Base-by-base conservation (phyloP, 163 green algal genomes). In the Trebouxia gelatinosa region DNA sequence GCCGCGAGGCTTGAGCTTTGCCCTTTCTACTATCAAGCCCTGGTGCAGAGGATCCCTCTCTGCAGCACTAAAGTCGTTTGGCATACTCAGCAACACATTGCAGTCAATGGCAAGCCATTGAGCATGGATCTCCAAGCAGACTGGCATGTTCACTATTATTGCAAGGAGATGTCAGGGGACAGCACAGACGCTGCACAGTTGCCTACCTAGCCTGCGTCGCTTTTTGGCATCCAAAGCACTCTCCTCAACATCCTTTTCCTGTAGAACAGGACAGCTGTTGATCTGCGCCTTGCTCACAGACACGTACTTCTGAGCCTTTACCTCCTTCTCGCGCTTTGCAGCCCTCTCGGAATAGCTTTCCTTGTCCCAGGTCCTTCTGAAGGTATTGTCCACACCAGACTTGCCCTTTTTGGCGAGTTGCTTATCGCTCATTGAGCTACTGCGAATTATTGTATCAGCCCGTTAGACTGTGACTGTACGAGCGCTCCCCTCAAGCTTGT, bases 11-110 rank as follows among this genome's bases (percentile, higher is more conserved):
- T 92, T 88, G 28, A 98, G 86, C 43, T 89, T 85, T 37, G 89
- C 88, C 28, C 95, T 93, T 74, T 95, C 85, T 28, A 97, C 90
- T 76, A 98, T 98, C 2, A 97, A 77, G 7, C 94, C 94, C 57
- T 92, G 83, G 71, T 94, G 86, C 62, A 94, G 75, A 21, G 90
- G 90, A 59, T 94, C 87, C n/a, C 85, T 76, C 77, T 91, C 90
- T 90, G 81, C 78, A 79, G 31, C 1, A 67, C 5, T 17, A 65
- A 4, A 31, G 6, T 35, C n/a, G 64, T 13, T 11, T 40, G 61
- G 21, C 29, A 48, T 26, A 6, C 32, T 4, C 61, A 48, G 29
- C 5, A 43, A 26, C 29, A 70, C 28, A 26, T n/a, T 59, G 48
- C 48, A 59, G 48, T 23, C 19, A 19, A 59, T 59, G 3, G 19